Evolutionary conservation across 306 rosid genomes (phyloP).

Genomic region (Prunus dulcis): DNA sequence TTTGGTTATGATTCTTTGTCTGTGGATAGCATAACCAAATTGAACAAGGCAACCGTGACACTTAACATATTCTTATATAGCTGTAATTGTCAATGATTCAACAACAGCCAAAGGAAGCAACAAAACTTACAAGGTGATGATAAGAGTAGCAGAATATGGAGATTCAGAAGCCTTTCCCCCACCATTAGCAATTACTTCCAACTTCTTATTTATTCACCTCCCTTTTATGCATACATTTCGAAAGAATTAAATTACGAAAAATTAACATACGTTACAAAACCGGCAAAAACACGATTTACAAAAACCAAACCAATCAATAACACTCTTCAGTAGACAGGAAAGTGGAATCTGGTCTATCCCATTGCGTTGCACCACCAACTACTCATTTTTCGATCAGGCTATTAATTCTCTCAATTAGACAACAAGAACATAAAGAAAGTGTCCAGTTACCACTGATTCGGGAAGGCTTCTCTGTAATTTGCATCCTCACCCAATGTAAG

Average conservation of each 20-base stretch:
- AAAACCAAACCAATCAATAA: neutral
- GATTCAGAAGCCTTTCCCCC: neutral
- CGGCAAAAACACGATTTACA: neutral
- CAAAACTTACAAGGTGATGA: neutral
- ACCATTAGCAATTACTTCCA: neutral
- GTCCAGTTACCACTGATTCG: conserved; percentile 61
- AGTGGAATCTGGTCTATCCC: too few species aligned
- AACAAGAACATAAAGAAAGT: neutral
- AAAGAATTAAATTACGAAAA: neutral
- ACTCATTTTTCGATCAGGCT: too few species aligned
- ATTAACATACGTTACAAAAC: neutral
- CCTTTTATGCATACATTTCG: conserved; percentile 1
- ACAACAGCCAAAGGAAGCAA: neutral
- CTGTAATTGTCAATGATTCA: neutral
- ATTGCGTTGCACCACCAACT: too few species aligned
- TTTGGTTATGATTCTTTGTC: neutral
- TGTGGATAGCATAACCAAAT: neutral
- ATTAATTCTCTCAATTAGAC: neutral
- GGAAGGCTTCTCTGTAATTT: conserved; percentile 69
- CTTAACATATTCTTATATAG: neutral
- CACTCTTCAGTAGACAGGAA: neutral
- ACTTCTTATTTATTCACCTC: conserved; percentile 16
- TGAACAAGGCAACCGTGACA: neutral
- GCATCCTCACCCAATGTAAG: conserved; percentile 46
- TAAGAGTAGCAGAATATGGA: neutral